Percentiles rank a stretch among this genome's conserved stretches.
Conservation (phyloP, 208 protist species). For the Acanthamoeba royreba region DNA sequence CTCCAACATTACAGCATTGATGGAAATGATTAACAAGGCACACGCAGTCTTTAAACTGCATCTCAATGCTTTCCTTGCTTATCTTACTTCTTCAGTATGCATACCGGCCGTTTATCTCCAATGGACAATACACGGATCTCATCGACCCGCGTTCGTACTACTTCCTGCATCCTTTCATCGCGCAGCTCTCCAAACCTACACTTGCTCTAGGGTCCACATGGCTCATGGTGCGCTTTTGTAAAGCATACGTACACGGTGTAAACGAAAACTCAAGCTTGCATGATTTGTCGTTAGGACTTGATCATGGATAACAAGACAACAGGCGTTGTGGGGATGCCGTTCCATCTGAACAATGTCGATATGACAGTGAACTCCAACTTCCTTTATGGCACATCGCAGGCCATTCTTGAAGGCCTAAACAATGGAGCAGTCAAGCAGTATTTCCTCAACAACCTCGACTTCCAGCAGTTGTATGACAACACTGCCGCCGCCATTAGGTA, state of each 20-base stretch:
- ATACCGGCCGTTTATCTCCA: background rate
- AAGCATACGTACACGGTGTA: no score
- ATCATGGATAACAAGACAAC: background rate
- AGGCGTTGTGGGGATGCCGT: background rate
- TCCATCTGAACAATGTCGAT: background rate
- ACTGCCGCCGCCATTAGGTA: background rate
- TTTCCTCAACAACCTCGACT: background rate
- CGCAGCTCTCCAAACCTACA: background rate
- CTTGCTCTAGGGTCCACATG: background rate
- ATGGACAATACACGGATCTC: background rate
- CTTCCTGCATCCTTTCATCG: background rate
- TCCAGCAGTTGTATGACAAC: background rate
- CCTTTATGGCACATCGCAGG: background rate
- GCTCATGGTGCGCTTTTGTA: background rate
- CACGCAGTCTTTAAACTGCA: background rate
- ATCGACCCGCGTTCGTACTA: background rate
- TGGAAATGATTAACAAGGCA: background rate
- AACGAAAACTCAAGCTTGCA: background rate
- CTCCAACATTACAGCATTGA: background rate
- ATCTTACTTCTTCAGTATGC: background rate
- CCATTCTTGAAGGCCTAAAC: background rate
- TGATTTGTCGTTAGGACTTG: no score
- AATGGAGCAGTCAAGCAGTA: background rate
- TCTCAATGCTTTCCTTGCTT: background rate
- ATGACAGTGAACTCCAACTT: slow-evolving; percentile 17